Evolutionary conservation across 2,329 filamentous ascomycete genomes (phyloP), one percentile per base, ranked within the genome.

Genomic region (Colletotrichum tanaceti): DNA sequence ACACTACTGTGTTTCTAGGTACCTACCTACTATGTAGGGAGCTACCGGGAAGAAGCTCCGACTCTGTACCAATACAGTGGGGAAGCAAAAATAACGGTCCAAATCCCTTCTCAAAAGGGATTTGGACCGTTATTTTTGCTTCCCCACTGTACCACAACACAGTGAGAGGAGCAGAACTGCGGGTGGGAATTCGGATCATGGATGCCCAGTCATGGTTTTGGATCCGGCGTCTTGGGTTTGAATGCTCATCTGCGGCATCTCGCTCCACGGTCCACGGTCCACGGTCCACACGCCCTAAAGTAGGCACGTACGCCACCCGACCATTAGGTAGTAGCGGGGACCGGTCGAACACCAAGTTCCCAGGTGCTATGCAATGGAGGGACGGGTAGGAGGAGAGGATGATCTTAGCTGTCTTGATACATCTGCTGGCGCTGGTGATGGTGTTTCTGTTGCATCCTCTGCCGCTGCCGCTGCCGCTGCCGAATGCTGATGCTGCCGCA

Each of bases 401-500:
- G 3, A 7, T 50, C 43, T 62, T 11, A 43, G 43, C 32, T 35
- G 18, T 43, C 35, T 24, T 13, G 20, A 41, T 44, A 24, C 58
- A 43, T 57, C 7, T 44, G 54, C 2, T 5, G 39, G 49, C 38
- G 18, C 18, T 5, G 11, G 24, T 38, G n/a, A 3, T 43, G 52
- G 58, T 66, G 66, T 50, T 43, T 61, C 58, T 53, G 57, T 38
- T 57, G 50, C 66, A 46, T 35, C 63, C 63, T 44, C 57, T 44
- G 55, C 64, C 54, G 58, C 63, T 43, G 58, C 50, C 66, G 49
- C 57, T 44, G 55, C 64, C 54, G 58, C 63, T 43, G 58, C 50
- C 66, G 49, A 57, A 55, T 43, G 20, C 35, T 41, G 28, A 47
- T 49, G 52, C 35, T 53, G 22, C 24, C 43, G 14, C 47, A 16